phyloP scores from a whole-genome alignment of 441 rosid species.

The Hura crepitans region DNA sequence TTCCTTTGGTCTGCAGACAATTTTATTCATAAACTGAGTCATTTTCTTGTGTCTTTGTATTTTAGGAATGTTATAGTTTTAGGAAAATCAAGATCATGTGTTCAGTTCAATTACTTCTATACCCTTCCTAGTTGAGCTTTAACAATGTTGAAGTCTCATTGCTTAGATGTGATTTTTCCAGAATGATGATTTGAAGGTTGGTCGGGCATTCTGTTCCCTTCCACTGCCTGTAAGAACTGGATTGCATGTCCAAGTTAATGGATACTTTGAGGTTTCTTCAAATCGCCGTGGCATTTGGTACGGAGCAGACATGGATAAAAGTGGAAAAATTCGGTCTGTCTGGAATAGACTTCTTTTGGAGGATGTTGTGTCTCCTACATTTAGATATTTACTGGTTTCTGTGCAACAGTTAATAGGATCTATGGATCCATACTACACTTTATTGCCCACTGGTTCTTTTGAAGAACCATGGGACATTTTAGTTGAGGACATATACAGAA shows the following conservation, averaged over 20 bases:
- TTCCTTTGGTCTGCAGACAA: neutral
- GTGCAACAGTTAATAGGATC: constrained; percentile 65
- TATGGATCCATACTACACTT: constrained; percentile 57
- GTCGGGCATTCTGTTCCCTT: constrained; percentile 96
- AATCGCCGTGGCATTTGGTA: constrained; percentile 99
- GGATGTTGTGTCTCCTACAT: constrained; percentile 82
- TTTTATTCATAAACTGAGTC: constrained; percentile 12
- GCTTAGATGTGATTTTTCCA: constrained; percentile 39
- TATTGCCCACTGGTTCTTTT: constrained; percentile 85
- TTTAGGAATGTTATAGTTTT: neutral
- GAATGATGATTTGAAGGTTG: constrained; percentile 65
- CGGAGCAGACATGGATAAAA: constrained; percentile 98
- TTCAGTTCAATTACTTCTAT: neutral
- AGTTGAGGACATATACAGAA: constrained; percentile 77
- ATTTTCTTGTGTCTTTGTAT: neutral
- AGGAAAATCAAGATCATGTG: constrained; percentile 5
- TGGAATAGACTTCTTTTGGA: constrained; percentile 97
- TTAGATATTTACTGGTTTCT: constrained; percentile 59
- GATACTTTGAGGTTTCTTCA: constrained; percentile 96
- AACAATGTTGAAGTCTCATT: constrained; percentile 23
- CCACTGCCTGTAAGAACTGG: constrained; percentile 97
- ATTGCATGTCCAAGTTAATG: constrained; percentile 81
- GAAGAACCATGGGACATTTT: constrained; percentile 96
- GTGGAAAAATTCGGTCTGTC: constrained; percentile 90
- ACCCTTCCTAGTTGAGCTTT: neutral